A percentile compares a stretch with the other conserved stretches of the same genome.
Conservation (phyloP, 371 early-diverging fungal genomes). For the Capniomyces stellatus region DNA sequence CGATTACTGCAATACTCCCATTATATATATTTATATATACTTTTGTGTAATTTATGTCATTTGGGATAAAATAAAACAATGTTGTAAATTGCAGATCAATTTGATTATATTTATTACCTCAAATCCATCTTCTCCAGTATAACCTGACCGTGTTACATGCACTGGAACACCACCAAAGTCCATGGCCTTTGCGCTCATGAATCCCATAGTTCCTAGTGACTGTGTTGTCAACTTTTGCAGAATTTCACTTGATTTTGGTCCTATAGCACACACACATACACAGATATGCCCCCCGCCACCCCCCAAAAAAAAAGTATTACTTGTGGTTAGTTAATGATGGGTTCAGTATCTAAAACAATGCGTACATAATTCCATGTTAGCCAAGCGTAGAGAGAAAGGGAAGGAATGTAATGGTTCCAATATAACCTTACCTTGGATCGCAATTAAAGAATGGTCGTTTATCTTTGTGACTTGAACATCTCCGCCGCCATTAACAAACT, state of each 20-base stretch:
- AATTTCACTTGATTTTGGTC: neutral
- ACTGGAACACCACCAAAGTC: conserved; percentile 58
- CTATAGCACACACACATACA: too few species aligned
- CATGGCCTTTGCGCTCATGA: conserved; percentile 69
- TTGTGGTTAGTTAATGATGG: too few species aligned
- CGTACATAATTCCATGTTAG: too few species aligned
- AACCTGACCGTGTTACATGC: conserved; percentile 89
- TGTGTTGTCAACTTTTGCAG: conserved; percentile 9
- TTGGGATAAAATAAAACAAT: conserved; percentile 14
- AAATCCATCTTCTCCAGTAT: conserved; percentile 99
- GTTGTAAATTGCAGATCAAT: conserved; percentile 20
- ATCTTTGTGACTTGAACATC: conserved; percentile 71
- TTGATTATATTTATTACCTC: conserved; percentile 28
- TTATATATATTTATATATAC: too few species aligned
- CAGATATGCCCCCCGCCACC: too few species aligned
- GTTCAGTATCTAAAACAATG: too few species aligned
- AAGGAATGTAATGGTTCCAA: too few species aligned
- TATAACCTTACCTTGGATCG: conserved; percentile 56
- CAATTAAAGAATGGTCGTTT: conserved; percentile 62
- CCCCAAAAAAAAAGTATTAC: too few species aligned
- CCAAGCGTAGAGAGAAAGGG: too few species aligned
- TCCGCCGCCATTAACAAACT: conserved; percentile 49
- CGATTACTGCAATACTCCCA: too few species aligned
- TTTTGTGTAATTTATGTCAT: too few species aligned
- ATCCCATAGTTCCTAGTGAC: conserved; percentile 35